Percentiles rank a stretch among this genome's conserved stretches.
Conservation (phyloP, 306 rosid species). For the Oemleria cerasiformis region DNA sequence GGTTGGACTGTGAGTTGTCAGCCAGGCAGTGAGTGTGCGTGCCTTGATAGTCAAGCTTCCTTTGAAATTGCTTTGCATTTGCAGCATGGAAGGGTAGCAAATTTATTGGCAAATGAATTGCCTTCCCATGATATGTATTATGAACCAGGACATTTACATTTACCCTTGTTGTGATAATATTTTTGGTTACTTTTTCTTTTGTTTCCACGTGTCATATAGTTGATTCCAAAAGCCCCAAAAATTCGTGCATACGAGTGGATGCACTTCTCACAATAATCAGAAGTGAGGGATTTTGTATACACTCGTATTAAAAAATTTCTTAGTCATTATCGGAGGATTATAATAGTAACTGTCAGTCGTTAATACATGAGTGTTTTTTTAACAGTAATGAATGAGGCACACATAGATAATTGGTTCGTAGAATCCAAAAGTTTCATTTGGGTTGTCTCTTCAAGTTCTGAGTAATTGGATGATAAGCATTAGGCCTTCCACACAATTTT, state of each 20-base stretch:
- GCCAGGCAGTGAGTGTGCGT: constrained; percentile 11
- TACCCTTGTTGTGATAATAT: background rate
- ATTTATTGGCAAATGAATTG: constrained; percentile 7
- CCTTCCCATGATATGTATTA: constrained; percentile 19
- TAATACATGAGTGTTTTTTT: too few relatives aligned
- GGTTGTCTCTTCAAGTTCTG: constrained; percentile 11
- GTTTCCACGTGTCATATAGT: background rate
- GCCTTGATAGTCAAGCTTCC: constrained; percentile 6
- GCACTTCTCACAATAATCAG: background rate
- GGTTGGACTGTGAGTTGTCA: constrained; percentile 16
- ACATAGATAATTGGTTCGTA: constrained; percentile 7
- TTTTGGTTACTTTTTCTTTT: background rate
- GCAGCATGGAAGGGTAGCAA: background rate
- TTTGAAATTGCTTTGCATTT: background rate
- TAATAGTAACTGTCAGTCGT: background rate
- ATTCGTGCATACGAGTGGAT: background rate
- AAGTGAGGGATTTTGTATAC: background rate
- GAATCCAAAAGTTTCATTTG: constrained; percentile 30
- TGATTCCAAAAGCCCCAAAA: background rate
- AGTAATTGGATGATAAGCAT: constrained; percentile 25
- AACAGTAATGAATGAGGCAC: constrained; percentile 31
- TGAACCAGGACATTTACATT: background rate
- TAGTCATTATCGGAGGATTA: too few relatives aligned
- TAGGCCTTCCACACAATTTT: constrained; percentile 43
- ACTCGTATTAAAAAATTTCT: background rate